phyloP scores from a whole-genome alignment of 2,329 filamentous ascomycete genomes.

The Botrytis fabae region DNA sequence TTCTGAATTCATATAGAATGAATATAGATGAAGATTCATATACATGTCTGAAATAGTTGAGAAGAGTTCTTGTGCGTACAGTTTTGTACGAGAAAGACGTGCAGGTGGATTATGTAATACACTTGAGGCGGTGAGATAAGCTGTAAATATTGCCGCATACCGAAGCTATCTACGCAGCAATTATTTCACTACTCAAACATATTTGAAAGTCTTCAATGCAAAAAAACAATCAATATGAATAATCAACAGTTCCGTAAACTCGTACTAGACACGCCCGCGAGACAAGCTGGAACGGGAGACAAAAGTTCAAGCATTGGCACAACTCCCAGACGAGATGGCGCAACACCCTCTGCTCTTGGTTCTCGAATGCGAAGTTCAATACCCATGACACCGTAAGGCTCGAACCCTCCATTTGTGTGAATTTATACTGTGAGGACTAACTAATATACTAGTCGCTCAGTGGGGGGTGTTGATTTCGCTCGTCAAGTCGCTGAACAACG shows the following conservation, averaged over 20 bases:
- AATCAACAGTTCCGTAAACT: slow-evolving; percentile 92
- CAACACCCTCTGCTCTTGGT: slow-evolving; percentile 61
- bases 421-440: not conserved
- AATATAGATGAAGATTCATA: not conserved
- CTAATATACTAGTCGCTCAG: slow-evolving; percentile 25
- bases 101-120: not conserved
- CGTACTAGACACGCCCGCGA: slow-evolving; percentile 56
- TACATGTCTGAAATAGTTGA: not conserved
- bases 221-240: slow-evolving; percentile 65
- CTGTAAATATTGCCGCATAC: not conserved
- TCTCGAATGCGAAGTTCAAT: slow-evolving; percentile 79
- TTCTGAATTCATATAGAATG: not conserved
- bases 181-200: not conserved
- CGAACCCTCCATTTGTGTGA: not conserved
- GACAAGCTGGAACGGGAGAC: slow-evolving; percentile 36
- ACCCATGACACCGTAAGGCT: slow-evolving; percentile 85
- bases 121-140: not conserved
- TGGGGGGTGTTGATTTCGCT: slow-evolving; percentile 68
- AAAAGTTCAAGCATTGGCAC: slow-evolving; percentile 30
- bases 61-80: not conserved
- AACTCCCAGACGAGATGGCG: slow-evolving; percentile 48
- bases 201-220: not conserved
- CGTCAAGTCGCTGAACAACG: slow-evolving; percentile 76
- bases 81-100: not conserved
- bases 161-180: not conserved